These are phyloP conservation scores for Neurospora sp. DNA, from an alignment of 495 filamentous ascomycete genomes.

Conservation along the genomic window DNA sequence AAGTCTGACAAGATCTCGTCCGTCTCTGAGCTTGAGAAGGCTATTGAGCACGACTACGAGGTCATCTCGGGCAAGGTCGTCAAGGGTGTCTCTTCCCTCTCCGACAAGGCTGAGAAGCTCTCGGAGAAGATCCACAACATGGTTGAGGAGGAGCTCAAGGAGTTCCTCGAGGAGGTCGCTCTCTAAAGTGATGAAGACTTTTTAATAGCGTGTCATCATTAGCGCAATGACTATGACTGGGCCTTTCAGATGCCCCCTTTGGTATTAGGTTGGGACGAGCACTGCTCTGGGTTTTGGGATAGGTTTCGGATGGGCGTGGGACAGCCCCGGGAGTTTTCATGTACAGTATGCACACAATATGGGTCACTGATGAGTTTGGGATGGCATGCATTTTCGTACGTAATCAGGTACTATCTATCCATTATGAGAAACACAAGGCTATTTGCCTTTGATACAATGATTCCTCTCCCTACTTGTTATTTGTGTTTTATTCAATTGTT, in stretches of 20 bases:
- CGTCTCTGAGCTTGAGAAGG: conserved; percentile 46
- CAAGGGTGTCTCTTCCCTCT: conserved; percentile 33
- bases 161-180: conserved; percentile 53
- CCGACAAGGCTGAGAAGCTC: conserved; percentile 37
- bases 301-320: conserved; percentile 11
- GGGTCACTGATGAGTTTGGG: conserved; percentile 8
- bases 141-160: conserved; percentile 55
- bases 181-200: conserved; percentile 17
- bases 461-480: too few species aligned
- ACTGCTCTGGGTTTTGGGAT: conserved; percentile 11
- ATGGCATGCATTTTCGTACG: conserved; percentile 14
- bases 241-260: not conserved
- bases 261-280: conserved; percentile 10
- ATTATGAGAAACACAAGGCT: conserved; percentile 5
- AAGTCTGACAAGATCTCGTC: conserved; percentile 16
- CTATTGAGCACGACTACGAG: conserved; percentile 48
- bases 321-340: conserved; percentile 23
- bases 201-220: conserved; percentile 1
- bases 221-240: conserved; percentile 6
- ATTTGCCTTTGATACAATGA: not conserved
- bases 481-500: not conserved
- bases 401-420: conserved; percentile 6
- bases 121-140: conserved; percentile 44
- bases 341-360: conserved; percentile 31
- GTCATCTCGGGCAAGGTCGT: conserved; percentile 44